Conservation (phyloP, 805 yeast genomes). For the Ogataea nakhonphanomensis region DNA sequence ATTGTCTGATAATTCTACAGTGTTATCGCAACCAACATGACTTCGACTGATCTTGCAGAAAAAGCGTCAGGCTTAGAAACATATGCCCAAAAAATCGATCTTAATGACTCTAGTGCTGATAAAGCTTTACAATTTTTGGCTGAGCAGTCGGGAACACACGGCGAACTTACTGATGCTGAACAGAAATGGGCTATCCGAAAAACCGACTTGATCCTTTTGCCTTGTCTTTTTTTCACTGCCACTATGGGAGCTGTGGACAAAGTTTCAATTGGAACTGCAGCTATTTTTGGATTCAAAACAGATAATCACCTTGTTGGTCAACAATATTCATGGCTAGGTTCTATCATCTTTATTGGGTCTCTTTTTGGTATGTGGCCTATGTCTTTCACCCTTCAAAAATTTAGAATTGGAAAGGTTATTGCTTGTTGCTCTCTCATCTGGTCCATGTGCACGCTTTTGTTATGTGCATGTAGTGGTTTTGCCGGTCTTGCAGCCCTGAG, state of each 20-base stretch:
- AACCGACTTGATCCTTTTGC: slow-evolving; percentile 45
- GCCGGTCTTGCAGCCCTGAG: slow-evolving; percentile 44
- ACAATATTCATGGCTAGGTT: slow-evolving; percentile 32
- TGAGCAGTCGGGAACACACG: slow-evolving; percentile 17
- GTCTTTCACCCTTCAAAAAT: slow-evolving; percentile 42
- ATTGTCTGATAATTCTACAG: not conserved
- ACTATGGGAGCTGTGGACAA: slow-evolving; percentile 56
- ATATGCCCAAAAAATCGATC: not conserved
- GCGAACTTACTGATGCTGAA: slow-evolving; percentile 19
- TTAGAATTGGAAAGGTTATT: slow-evolving; percentile 48
- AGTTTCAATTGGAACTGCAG: slow-evolving; percentile 48
- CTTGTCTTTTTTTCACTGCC: slow-evolving; percentile 43
- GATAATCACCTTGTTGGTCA: slow-evolving; percentile 48
- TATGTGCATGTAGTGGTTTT: slow-evolving; percentile 41
- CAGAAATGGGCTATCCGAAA: slow-evolving; percentile 8
- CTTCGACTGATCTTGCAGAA: slow-evolving; percentile 4
- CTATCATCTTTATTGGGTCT: slow-evolving; percentile 39
- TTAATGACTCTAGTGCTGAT: slow-evolving; percentile 4
- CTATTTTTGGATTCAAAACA: slow-evolving; percentile 51
- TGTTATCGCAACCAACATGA: not conserved
- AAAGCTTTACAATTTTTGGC: slow-evolving; percentile 5
- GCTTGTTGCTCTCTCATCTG: slow-evolving; percentile 44
- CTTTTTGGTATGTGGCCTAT: slow-evolving; percentile 53
- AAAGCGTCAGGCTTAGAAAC: not conserved
- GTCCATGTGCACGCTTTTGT: slow-evolving; percentile 44